Conservation (phyloP, 106 monocot genomes). For the Acanthochlamys bracteata region DNA sequence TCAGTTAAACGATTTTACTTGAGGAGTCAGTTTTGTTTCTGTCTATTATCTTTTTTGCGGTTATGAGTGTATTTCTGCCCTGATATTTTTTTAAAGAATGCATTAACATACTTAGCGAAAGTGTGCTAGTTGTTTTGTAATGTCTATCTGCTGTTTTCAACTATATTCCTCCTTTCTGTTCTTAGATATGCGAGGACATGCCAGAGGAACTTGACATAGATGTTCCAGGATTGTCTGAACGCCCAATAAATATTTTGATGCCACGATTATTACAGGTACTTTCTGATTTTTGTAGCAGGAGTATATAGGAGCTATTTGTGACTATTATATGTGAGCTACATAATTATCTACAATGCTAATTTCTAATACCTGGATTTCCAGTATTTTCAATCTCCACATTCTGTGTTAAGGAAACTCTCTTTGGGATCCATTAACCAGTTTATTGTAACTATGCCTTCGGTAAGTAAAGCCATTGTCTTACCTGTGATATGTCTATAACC, state of each 20-base stretch:
- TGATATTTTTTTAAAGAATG: too few species aligned
- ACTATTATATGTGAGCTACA: background rate
- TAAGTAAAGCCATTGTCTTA: conserved; percentile 27
- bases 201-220: conserved; percentile 90
- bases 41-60: too few species aligned
- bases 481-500: background rate
- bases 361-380: conserved; percentile 13
- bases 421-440: conserved; percentile 94
- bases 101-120: background rate
- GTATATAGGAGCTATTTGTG: background rate
- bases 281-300: background rate
- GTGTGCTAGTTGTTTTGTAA: background rate
- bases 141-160: background rate
- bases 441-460: conserved; percentile 80
- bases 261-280: conserved; percentile 87
- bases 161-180: background rate
- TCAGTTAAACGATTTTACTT: too few species aligned
- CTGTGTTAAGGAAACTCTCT: conserved; percentile 67
- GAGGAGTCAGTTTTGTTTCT: too few species aligned
- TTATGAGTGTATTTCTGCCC: too few species aligned
- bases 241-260: conserved; percentile 88
- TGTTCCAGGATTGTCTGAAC: conserved; percentile 80
- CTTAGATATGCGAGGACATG: conserved; percentile 87
- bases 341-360: background rate
- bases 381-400: conserved; percentile 95